phyloP scores from a whole-genome alignment of 441 rosid genomes.

The Kokia cookei region DNA sequence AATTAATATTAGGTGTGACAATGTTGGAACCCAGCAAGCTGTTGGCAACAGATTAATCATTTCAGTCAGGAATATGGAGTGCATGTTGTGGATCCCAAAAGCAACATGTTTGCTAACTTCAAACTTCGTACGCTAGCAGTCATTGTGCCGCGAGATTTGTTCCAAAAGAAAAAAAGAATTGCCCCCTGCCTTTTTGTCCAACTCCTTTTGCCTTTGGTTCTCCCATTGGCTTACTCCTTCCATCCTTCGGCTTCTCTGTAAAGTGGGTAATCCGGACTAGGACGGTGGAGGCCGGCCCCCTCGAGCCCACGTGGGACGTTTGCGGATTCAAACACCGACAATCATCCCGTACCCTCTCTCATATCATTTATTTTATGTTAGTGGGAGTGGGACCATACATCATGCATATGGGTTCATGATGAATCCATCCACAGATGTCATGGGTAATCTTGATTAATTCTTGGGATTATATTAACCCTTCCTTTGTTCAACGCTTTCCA shows the following conservation, averaged over 20 bases:
- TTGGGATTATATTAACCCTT: too few species aligned
- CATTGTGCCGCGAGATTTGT: not conserved
- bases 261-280: not conserved
- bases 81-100: not conserved
- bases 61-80: not conserved
- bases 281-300: not conserved
- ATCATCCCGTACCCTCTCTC: not conserved
- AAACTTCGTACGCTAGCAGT: slow-evolving; percentile 34
- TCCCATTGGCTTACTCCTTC: not conserved
- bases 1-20: not conserved
- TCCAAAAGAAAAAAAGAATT: not conserved
- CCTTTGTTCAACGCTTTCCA: too few species aligned
- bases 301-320: not conserved
- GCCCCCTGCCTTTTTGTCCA: not conserved
- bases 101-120: not conserved
- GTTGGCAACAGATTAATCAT: not conserved
- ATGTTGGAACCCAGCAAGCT: not conserved
- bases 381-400: too few species aligned
- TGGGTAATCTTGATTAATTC: too few species aligned
- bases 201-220: too few species aligned
- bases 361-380: not conserved
- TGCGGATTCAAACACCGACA: not conserved
- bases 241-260: not conserved
- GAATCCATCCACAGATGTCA: too few species aligned
- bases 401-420: too few species aligned